Base-by-base conservation (phyloP, 352 stramenopile genomes). In the Pythium brassicae region DNA sequence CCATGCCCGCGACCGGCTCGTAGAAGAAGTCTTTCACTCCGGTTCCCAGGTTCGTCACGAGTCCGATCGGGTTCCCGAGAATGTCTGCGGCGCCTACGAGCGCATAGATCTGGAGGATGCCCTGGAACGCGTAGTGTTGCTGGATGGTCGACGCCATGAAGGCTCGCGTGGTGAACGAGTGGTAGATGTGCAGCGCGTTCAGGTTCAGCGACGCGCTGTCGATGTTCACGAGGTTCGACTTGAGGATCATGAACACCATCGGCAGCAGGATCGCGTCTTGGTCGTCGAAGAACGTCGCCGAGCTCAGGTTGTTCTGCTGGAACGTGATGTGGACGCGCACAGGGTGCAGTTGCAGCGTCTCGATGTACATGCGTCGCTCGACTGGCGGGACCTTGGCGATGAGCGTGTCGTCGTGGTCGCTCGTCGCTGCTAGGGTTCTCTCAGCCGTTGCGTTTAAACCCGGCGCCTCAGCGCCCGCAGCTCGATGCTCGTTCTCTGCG, bases 11-110 rank as follows among this genome's bases (percentile, higher is more conserved):
- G 27, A 83, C 72, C 0, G 89, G 88, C 50, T 97, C 86, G 55
- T 96, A 97, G 63, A 97, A 97, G 37, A 97, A 94, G 27, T 96
- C 89, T 27, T 92, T 94, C 0, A 97, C 80, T 1, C 89, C 89
- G 0, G 78, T 83, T 15, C 87, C 89, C 4, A 97, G 61, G 50
- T 96, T 96, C 15, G 73, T 89, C 19, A 97, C 79, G 7, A 97
- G 69, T 0, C 89, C 87, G 2, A 97, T 74, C n/a, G 89, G 89
- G 40, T 97, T 97, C 7, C 89, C 89, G 1, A 97, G 67, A 40
- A 97, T 85, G 57, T 97, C 88, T 0, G 77, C 78, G 7, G 80
- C 76, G 2, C 76, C 78, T 25, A 89, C 52, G 2, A 91, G 64
- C 1, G 83, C 86, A 44, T 96, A 96, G 20, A 94, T 76, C 56